Percentiles rank a stretch among this genome's conserved stretches.
Evolutionary conservation across 1,284 basidiomycete species (phyloP).

Genomic region (Fomitopsis palustris): DNA sequence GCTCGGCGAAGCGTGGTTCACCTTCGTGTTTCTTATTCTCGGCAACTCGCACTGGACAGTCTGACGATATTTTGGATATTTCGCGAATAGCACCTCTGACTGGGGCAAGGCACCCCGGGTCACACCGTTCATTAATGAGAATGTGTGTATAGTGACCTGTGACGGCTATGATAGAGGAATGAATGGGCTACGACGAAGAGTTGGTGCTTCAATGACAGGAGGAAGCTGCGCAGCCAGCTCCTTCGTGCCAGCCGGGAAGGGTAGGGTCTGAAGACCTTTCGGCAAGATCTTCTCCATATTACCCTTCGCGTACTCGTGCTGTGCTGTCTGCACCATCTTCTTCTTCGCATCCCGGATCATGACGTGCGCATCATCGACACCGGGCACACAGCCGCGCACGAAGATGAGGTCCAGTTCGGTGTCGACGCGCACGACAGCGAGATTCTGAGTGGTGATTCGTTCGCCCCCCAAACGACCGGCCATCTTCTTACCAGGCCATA

Average conservation of each 20-base stretch:
- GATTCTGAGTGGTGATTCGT: constrained; percentile 85
- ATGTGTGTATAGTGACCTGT: neutral
- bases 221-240: constrained; percentile 71
- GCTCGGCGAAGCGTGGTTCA: neutral
- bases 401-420: constrained; percentile 83
- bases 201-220: constrained; percentile 61
- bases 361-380: constrained; percentile 71
- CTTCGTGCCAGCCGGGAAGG: constrained; percentile 89
- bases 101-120: too few relatives aligned
- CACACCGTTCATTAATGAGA: neutral
- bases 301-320: constrained; percentile 68
- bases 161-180: constrained; percentile 59
- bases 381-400: constrained; percentile 74
- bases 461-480: constrained; percentile 89
- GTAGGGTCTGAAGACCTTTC: constrained; percentile 78
- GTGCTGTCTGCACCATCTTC: constrained; percentile 55
- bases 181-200: constrained; percentile 74
- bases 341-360: constrained; percentile 84
- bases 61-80: too few relatives aligned
- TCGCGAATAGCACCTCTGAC: too few relatives aligned
- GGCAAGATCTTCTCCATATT: constrained; percentile 80
- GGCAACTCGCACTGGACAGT: too few relatives aligned
- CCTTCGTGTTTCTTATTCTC: too few relatives aligned
- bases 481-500: constrained; percentile 99
- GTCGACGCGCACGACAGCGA: constrained; percentile 88